Conservation (phyloP, 1,284 basidiomycete species). For the Tylopilus orsonianus region DNA sequence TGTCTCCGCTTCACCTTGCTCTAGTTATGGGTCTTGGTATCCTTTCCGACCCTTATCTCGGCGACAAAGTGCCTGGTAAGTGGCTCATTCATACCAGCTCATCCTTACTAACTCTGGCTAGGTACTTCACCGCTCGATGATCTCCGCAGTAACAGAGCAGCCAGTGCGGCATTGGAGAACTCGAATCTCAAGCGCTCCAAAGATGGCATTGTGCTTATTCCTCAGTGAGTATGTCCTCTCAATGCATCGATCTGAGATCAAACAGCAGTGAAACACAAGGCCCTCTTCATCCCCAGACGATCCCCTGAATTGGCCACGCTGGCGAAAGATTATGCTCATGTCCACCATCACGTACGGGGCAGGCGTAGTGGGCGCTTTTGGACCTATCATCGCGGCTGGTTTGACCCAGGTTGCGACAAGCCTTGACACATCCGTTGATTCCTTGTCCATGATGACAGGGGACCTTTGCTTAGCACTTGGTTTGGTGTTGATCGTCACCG, state of each 20-base stretch:
- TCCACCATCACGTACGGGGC: neutral
- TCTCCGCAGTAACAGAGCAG: neutral
- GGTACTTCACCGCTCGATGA: neutral
- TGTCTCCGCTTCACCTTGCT: neutral
- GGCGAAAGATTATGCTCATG: conserved; percentile 2
- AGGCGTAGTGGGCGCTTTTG: neutral
- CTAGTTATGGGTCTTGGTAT: neutral
- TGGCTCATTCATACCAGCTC: neutral
- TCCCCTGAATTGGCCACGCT: conserved; percentile 1
- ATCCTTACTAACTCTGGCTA: neutral
- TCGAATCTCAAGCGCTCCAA: neutral
- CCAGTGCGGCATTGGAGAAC: neutral
- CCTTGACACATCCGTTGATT: neutral
- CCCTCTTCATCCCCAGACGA: neutral
- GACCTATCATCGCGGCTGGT: neutral
- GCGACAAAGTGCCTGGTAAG: conserved; percentile 1
- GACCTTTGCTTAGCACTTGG: neutral
- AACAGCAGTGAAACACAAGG: neutral
- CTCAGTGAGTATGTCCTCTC: neutral
- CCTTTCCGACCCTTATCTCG: neutral
- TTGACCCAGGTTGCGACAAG: neutral
- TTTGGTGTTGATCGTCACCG: neutral
- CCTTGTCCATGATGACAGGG: neutral
- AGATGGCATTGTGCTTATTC: neutral
- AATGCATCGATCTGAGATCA: neutral